These are phyloP conservation scores for Colletotrichum plurivorum DNA, from an alignment of 2,329 filamentous ascomycete genomes.

Conservation along the genomic window DNA sequence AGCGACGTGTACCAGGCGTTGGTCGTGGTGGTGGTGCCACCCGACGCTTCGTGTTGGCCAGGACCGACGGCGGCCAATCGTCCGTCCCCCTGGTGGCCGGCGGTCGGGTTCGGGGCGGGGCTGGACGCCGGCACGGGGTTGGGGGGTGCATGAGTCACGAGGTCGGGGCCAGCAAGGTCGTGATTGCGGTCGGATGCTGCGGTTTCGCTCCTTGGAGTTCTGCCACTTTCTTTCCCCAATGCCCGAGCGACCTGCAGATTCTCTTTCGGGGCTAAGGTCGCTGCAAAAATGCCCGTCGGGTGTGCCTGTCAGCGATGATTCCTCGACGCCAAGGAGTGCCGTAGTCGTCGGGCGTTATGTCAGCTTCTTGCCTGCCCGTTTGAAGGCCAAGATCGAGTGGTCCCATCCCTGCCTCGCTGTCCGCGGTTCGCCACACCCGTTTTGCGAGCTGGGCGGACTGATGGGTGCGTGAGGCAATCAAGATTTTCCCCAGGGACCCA, in stretches of 20 bases:
- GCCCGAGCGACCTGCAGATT: conserved; percentile 13
- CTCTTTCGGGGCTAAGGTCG: neutral
- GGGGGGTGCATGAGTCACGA: conserved; percentile 32
- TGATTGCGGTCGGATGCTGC: conserved; percentile 23
- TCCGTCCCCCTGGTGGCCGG: conserved; percentile 9
- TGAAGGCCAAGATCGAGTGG: conserved; percentile 8
- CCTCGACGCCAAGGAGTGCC: conserved; percentile 5
- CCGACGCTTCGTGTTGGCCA: conserved; percentile 2
- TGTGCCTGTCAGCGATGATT: conserved; percentile 13
- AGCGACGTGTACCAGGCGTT: conserved; percentile 4
- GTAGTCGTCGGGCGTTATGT: conserved; percentile 18
- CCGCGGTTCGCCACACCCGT: neutral
- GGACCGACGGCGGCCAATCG: conserved; percentile 3
- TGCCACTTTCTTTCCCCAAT: neutral
- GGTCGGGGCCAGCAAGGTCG: conserved; percentile 23
- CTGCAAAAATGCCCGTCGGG: neutral
- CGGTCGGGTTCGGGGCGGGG: conserved; percentile 33
- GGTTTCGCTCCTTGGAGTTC: neutral
- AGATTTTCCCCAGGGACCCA: neutral
- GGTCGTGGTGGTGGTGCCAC: conserved; percentile 8
- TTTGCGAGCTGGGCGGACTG: conserved; percentile 23
- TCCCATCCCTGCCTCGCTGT: conserved; percentile 1
- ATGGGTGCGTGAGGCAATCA: neutral
- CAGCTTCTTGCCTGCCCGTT: conserved; percentile 18
- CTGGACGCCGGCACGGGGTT: conserved; percentile 32